phyloP scores from a whole-genome alignment of 2,329 filamentous ascomycete genomes.

The Clonostachys sp. region DNA sequence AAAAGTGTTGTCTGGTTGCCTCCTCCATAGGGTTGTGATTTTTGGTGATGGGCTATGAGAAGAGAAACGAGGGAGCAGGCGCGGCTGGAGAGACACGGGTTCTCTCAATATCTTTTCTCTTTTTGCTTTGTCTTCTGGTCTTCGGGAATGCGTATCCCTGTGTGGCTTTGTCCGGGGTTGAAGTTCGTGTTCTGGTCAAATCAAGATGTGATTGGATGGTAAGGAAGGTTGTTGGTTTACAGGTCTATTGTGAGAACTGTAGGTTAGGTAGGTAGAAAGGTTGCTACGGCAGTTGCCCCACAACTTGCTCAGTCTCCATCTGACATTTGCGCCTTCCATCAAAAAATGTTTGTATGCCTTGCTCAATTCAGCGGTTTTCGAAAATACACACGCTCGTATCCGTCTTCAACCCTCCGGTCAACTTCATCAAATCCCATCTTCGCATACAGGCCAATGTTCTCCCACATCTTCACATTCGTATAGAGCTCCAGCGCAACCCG shows the following conservation, averaged over 20 bases:
- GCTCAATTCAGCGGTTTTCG: constrained; percentile 12
- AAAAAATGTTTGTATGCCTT: not conserved
- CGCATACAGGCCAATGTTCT: constrained; percentile 18
- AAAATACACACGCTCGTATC: constrained; percentile 27
- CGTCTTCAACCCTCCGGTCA: constrained; percentile 18
- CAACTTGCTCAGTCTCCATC: not conserved
- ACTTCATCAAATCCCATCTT: constrained; percentile 25
- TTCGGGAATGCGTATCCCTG: too few species aligned
- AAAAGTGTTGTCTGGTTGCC: constrained; percentile 43
- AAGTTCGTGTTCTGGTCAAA: too few species aligned
- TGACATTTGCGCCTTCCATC: not conserved
- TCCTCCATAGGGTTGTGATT: constrained; percentile 32
- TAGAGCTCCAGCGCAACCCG: constrained; percentile 17
- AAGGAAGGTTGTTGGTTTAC: too few species aligned
- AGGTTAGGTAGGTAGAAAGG: not conserved
- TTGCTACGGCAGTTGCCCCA: not conserved
- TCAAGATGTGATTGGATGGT: too few species aligned
- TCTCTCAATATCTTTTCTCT: too few species aligned
- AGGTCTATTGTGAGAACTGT: not conserved
- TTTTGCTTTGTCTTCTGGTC: too few species aligned
- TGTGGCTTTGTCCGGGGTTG: too few species aligned
- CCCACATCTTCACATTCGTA: constrained; percentile 26
- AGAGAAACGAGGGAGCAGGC: too few species aligned
- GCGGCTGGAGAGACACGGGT: too few species aligned
- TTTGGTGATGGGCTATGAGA: too few species aligned